These are phyloP conservation scores for Paramecium caudatum DNA, from an alignment of 73 alveolate genomes.

Conservation along the genomic window DNA sequence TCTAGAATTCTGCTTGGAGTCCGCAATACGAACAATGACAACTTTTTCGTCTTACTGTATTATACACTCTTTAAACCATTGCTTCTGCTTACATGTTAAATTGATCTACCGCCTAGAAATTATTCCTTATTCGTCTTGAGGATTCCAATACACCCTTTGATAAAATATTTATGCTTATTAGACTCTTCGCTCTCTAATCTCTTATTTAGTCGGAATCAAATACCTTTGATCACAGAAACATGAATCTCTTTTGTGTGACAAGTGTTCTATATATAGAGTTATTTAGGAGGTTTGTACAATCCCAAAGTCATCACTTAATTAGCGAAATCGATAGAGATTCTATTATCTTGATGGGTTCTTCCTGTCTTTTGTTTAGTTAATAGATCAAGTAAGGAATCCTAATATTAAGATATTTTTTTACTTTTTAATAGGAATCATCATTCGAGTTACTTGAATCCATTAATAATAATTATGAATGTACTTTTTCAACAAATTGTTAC, in stretches of 20 bases:
- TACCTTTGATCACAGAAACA: slow-evolving; percentile 29
- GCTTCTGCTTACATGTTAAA: neutral
- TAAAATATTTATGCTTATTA: slow-evolving; percentile 9
- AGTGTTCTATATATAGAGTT: slow-evolving; percentile 17
- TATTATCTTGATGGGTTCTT: neutral
- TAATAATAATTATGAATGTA: slow-evolving; percentile 48
- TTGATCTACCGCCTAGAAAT: neutral
- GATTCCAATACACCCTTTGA: no score
- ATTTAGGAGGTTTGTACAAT: neutral
- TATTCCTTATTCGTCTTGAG: neutral
- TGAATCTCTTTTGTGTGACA: slow-evolving; percentile 38
- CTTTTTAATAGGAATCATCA: slow-evolving; percentile 42
- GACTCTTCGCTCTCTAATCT: slow-evolving; percentile 40
- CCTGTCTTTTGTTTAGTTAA: neutral
- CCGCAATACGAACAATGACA: slow-evolving; percentile 42
- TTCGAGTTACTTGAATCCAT: slow-evolving; percentile 42
- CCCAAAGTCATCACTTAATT: neutral
- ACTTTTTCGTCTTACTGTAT: slow-evolving; percentile 39
- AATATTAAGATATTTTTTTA: neutral
- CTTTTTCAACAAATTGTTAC: slow-evolving; percentile 72
- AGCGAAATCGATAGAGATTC: neutral
- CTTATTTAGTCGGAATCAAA: neutral
- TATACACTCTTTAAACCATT: neutral
- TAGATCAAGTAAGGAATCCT: slow-evolving; percentile 30
- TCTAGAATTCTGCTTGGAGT: neutral